A percentile compares a stretch with the other conserved stretches of the same genome.
Evolutionary conservation across 768 basidiomycete genomes (phyloP).

Genomic region (Tremella fuciformis): DNA sequence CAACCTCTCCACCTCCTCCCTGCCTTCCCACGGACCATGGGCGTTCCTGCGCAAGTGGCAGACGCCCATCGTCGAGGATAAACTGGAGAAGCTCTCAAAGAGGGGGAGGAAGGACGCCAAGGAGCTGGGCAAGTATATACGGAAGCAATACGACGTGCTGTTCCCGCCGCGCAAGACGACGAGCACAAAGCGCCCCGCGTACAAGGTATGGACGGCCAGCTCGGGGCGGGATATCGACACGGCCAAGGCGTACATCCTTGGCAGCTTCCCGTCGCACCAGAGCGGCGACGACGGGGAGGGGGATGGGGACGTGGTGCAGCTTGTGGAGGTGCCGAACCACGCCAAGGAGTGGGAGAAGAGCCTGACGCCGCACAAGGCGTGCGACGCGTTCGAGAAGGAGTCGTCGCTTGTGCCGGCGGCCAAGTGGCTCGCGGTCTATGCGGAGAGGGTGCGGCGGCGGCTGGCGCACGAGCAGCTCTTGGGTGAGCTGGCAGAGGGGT

Average conservation of each 20-base stretch:
- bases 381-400: conserved; percentile 52
- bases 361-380: conserved; percentile 54
- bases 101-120: conserved; percentile 51
- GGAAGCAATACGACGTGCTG: conserved; percentile 39
- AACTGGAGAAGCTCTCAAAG: conserved; percentile 49
- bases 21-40: conserved; percentile 37
- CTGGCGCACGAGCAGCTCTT: conserved; percentile 7
- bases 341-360: conserved; percentile 50
- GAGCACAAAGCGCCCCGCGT: conserved; percentile 13
- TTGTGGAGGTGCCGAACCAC: conserved; percentile 53
- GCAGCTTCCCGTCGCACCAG: conserved; percentile 52
- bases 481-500: conserved; percentile 28
- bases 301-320: conserved; percentile 49
- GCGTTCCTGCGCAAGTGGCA: conserved; percentile 50
- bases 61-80: conserved; percentile 49
- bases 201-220: conserved; percentile 52
- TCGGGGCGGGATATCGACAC: conserved; percentile 51
- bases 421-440: conserved; percentile 50
- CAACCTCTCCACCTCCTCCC: conserved; percentile 19
- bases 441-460: conserved; percentile 38
- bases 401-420: conserved; percentile 47
- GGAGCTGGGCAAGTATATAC: conserved; percentile 42
- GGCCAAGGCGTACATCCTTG: conserved; percentile 51
- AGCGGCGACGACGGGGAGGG: conserved; percentile 52
- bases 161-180: conserved; percentile 35